Percentiles rank a stretch among this genome's conserved stretches.
Evolutionary conservation across 164 flowering plant genomes (phyloP).

Genomic region (Nymphaea colorata): DNA sequence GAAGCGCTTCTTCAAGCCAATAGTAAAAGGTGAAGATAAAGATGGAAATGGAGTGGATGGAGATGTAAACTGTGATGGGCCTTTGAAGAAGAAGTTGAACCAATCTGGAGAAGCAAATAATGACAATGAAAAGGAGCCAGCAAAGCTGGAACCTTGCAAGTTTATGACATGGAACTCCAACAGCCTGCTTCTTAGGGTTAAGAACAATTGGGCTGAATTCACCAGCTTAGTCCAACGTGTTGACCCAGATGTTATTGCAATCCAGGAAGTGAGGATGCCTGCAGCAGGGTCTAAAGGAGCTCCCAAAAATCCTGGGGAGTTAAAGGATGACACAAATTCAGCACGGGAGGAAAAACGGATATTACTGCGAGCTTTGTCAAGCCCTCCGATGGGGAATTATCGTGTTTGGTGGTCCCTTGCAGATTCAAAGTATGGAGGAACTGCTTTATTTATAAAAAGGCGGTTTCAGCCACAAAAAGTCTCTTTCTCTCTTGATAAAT

Average conservation of each 20-base stretch:
- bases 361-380: constrained; percentile 80
- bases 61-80: constrained; percentile 47
- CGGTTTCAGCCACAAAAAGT: constrained; percentile 64
- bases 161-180: constrained; percentile 97
- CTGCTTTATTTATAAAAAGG: constrained; percentile 78
- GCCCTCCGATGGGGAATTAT: constrained; percentile 69
- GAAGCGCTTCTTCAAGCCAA: constrained; percentile 87
- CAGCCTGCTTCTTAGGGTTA: constrained; percentile 81
- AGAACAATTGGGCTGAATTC: constrained; percentile 79
- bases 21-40: constrained; percentile 45
- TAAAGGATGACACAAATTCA: constrained; percentile 82
- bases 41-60: constrained; percentile 7
- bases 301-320: constrained; percentile 63
- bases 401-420: constrained; percentile 96
- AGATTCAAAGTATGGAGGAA: constrained; percentile 91
- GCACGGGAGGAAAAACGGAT: constrained; percentile 89
- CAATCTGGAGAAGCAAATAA: not conserved
- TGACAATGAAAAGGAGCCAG: constrained; percentile 8
- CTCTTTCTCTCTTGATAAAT: constrained; percentile 57
- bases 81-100: constrained; percentile 10
- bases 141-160: constrained; percentile 23
- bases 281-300: constrained; percentile 86
- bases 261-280: constrained; percentile 98
- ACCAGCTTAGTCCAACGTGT: constrained; percentile 39
- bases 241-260: constrained; percentile 89